Base-by-base conservation (phyloP, 495 filamentous ascomycete species). In the Daldinia decipiens region DNA sequence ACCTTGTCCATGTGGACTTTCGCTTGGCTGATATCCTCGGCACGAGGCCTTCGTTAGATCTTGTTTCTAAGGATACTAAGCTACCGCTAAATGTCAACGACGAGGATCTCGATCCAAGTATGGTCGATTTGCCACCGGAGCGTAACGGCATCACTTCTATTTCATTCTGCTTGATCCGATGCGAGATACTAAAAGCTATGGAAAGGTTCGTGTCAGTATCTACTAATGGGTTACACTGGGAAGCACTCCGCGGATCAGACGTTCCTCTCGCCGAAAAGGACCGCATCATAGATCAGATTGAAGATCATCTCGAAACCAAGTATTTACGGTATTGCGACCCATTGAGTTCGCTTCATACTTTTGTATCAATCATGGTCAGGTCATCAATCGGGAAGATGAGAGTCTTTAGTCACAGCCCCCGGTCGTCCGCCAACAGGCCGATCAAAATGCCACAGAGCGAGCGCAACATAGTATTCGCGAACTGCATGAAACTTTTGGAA, bases 21-120 rank as follows among this genome's bases (percentile, higher is more conserved):
- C 83, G 89, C 9, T 81, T 72, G 59, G 83, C 74, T 31, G 65
- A 73, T 56, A 84, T 70, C 45, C 39, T 64, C 19, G 65, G 76
- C 60, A 87, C 86, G 5, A 88, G 91, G 67, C 84, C 88, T 4
- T 85, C 85, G 6, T 87, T 92, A n/a, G 71, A 74, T n/a, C 47
- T 71, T 5, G 24, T 38, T 24, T 38, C 12, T n/a, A 43, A 53
- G 3, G 73, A 68, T 34, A 36, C 53, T 24, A 65, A 57, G n/a
- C 40, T 76, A 26, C 82, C 81, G 4, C 67, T 80, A 0, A 83
- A 82, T 31, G 68, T 82, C 8, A 78, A 82, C 15, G 82, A 83
- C 59, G 65, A 64, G 4, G 81, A 82, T 17, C 62, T 83, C 1
- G 52, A 79, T 15, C 78, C 73, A 2, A 56, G 74, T 5, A 75